phyloP scores from a whole-genome alignment of 352 stramenopile species.

The Aphanomyces cochlioides region DNA sequence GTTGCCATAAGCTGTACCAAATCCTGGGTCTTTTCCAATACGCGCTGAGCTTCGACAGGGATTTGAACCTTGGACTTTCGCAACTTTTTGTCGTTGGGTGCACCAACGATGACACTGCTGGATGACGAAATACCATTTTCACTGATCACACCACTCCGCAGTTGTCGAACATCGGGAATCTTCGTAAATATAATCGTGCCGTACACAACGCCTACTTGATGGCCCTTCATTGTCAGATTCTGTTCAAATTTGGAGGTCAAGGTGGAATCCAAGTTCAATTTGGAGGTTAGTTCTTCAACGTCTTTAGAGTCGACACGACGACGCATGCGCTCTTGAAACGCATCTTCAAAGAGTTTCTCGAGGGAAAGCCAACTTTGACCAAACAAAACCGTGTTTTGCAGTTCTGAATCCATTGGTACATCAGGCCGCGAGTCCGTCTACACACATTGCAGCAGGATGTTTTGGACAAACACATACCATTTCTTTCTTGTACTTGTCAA shows the following conservation, averaged over 20 bases:
- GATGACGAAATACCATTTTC: slow-evolving; percentile 85
- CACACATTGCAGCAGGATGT: not conserved
- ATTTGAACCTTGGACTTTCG: slow-evolving; percentile 79
- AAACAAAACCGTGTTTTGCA: slow-evolving; percentile 83
- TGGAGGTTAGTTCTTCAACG: slow-evolving; percentile 40
- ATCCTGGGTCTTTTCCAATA: slow-evolving; percentile 87
- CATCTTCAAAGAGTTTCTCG: slow-evolving; percentile 87
- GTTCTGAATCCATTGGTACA: slow-evolving; percentile 69
- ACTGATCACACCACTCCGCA: slow-evolving; percentile 83
- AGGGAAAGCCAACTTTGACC: slow-evolving; percentile 85
- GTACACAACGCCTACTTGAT: slow-evolving; percentile 84
- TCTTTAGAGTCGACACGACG: slow-evolving; percentile 42
- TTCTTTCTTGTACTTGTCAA: slow-evolving; percentile 85
- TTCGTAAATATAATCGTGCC: slow-evolving; percentile 85
- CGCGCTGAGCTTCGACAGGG: slow-evolving; percentile 77
- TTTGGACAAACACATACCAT: slow-evolving; percentile 36
- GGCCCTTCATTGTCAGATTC: slow-evolving; percentile 79
- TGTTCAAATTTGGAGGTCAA: slow-evolving; percentile 85
- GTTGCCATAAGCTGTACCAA: slow-evolving; percentile 83
- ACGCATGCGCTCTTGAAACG: slow-evolving; percentile 74
- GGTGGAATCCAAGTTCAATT: slow-evolving; percentile 46
- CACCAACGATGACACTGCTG: slow-evolving; percentile 81
- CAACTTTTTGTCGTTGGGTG: slow-evolving; percentile 53
- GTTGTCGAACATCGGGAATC: slow-evolving; percentile 83
- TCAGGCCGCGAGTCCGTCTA: slow-evolving; percentile 44